A percentile compares a stretch with the other conserved stretches of the same genome.
These are phyloP conservation scores for Debaryomyces tyrocola DNA, from an alignment of 805 yeast genomes.

Conservation along the genomic window DNA sequence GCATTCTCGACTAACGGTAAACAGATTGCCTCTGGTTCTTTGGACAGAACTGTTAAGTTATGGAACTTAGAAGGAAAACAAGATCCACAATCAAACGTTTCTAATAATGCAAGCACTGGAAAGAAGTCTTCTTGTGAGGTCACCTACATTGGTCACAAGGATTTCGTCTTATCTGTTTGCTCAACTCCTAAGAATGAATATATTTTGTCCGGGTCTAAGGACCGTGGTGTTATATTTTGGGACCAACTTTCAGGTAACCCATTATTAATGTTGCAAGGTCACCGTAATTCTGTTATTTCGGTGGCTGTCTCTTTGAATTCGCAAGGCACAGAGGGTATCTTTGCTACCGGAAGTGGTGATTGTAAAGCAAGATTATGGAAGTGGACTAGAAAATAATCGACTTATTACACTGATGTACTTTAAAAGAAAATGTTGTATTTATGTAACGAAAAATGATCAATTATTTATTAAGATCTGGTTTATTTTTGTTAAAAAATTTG, in stretches of 20 bases:
- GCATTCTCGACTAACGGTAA: conserved; percentile 89
- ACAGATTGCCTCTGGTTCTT: conserved; percentile 90
- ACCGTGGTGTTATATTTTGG: conserved; percentile 97
- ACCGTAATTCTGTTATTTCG: conserved; percentile 90
- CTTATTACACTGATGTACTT: too few species aligned
- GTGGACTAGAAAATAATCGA: conserved; percentile 53
- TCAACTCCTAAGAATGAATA: conserved; percentile 91
- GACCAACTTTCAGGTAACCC: conserved; percentile 90
- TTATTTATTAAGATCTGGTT: too few species aligned
- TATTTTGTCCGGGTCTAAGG: conserved; percentile 92
- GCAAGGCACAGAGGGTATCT: conserved; percentile 72
- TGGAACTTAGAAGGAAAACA: conserved; percentile 80
- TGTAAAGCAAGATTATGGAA: conserved; percentile 97
- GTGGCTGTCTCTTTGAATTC: conserved; percentile 88
- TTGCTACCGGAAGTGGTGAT: conserved; percentile 97
- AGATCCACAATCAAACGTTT: conserved; percentile 17
- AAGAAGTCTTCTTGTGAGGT: conserved; percentile 72
- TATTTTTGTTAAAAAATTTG: background rate
- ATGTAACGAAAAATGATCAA: too few species aligned
- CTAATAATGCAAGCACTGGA: conserved; percentile 16
- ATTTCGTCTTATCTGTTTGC: conserved; percentile 91
- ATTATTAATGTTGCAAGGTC: conserved; percentile 93
- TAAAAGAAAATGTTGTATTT: too few species aligned
- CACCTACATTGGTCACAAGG: conserved; percentile 94
- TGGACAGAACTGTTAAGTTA: conserved; percentile 92